Conservation (phyloP, 495 filamentous ascomycete genomes). For the Hypoxylon rickii region DNA sequence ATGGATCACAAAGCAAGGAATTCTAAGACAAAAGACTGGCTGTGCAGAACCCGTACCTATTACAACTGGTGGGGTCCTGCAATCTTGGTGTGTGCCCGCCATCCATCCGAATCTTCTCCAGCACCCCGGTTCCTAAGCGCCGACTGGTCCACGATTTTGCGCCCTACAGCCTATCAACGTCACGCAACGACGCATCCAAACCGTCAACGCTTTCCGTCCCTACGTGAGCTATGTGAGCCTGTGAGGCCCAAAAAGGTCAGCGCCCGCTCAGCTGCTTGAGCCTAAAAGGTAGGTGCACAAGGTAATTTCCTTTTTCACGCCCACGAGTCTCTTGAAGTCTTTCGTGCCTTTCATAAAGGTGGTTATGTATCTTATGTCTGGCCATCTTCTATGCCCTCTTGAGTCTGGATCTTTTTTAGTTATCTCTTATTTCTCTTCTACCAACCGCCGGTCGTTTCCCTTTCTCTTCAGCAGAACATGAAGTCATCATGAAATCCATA, state of each 20-base stretch:
- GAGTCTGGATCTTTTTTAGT: not conserved
- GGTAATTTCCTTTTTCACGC: constrained; percentile 30
- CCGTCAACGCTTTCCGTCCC: constrained; percentile 35
- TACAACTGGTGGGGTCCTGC: constrained; percentile 50
- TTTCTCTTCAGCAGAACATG: constrained; percentile 32
- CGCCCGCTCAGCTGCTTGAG: constrained; percentile 38
- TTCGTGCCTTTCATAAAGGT: constrained; percentile 33
- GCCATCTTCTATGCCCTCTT: constrained; percentile 36
- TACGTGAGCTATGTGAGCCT: constrained; percentile 25
- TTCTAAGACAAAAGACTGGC: constrained; percentile 54
- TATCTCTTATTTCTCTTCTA: constrained; percentile 18
- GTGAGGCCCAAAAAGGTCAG: constrained; percentile 35
- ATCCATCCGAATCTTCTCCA: constrained; percentile 51
- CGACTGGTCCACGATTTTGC: constrained; percentile 50
- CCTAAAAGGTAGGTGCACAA: constrained; percentile 36
- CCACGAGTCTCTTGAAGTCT: too few species aligned
- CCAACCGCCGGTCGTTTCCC: constrained; percentile 40
- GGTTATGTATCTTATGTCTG: constrained; percentile 33
- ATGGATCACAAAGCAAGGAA: constrained; percentile 47
- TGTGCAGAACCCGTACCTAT: constrained; percentile 46
- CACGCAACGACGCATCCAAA: constrained; percentile 34
- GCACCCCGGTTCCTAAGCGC: constrained; percentile 55
- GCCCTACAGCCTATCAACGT: constrained; percentile 53
- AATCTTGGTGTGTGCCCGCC: constrained; percentile 51
- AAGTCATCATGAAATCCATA: constrained; percentile 42